Base-by-base conservation (phyloP, 768 basidiomycete genomes). In the Termitomyces sp. region DNA sequence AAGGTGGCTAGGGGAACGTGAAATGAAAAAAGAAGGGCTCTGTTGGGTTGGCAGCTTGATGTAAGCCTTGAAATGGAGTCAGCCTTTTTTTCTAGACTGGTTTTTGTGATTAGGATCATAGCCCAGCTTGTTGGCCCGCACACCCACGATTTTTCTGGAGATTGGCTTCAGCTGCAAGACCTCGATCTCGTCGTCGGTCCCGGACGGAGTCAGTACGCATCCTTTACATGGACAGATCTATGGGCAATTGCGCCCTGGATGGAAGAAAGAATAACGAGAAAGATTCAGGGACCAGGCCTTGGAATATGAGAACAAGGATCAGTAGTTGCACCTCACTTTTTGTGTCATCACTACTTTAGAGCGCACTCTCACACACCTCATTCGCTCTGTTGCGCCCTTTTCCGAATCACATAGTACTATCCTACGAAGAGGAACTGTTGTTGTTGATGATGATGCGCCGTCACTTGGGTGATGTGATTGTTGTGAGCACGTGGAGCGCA, bases 191-290 rank as follows among this genome's bases (percentile, higher is more conserved):
- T 82, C 26, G 65, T 72, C 22, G 80, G 77, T 16, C 65, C 76
- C 3, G 76, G 81, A 50, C 73, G 82, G 43, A 74, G 74, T 18
- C 87, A 85, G 50, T 92, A 85, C 67, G 82, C 82, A 7, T 90
- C 88, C 11, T 84, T 92, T 58, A 79, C 78, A 0, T 87, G 84
- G 83, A 72, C 73, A 20, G 91, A 92, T 67, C 71, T 93, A 40
- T 76, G 77, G 66, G 78, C 83, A 33, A 82, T 92, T 57, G 87
- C 90, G 40, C 91, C 89, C 3, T 92, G 91, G 91, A 80, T 92
- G 74, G 79, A 85, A 57, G 81, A 84, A 54, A 75, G 74, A 55
- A 77, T 90, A 56, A 79, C 83, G 32, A 84, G 76, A 65, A 80
- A 75, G 65, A 85, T 92, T 59, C 77, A 84, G 57, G 91, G 90